These are phyloP conservation scores for Croton setiger DNA, from an alignment of 441 rosid genomes.

Conservation along the genomic window DNA sequence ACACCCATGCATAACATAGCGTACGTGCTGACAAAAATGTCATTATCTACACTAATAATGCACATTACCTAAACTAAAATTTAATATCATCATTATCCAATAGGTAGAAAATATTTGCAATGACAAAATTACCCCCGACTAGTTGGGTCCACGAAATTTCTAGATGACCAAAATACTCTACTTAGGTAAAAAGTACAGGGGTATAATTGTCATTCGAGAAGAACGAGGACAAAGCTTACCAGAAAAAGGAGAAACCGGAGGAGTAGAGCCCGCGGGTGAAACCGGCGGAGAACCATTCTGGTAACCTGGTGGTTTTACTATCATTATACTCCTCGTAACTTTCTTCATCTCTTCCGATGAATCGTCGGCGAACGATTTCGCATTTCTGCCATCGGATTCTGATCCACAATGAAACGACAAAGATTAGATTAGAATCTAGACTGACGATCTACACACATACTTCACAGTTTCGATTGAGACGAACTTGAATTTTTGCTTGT, in stretches of 20 bases:
- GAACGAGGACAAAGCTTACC: conserved; percentile 37
- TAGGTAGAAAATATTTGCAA: neutral
- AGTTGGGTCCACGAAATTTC: neutral
- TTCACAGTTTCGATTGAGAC: neutral
- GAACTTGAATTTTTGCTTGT: neutral
- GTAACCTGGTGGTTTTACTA: conserved; percentile 74
- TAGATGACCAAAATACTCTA: neutral
- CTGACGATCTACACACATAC: neutral
- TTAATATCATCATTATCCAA: neutral
- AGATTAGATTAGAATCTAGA: neutral
- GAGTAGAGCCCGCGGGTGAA: conserved; percentile 79
- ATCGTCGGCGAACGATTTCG: conserved; percentile 49
- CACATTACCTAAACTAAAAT: neutral
- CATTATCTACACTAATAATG: conserved; percentile 1
- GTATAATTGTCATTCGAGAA: neutral
- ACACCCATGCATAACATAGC: no score
- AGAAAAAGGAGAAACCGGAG: conserved; percentile 81
- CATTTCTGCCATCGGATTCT: conserved; percentile 53
- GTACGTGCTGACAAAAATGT: conserved; percentile 1
- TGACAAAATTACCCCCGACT: conserved; percentile 19
- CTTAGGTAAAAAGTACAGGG: conserved; percentile 3
- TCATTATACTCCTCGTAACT: conserved; percentile 84
- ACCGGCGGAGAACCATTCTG: conserved; percentile 67
- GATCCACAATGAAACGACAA: conserved; percentile 10
- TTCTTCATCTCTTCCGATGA: conserved; percentile 38